Evolutionary conservation across 495 filamentous ascomycete species (phyloP).

Genomic region (Penicillium desertorum): DNA sequence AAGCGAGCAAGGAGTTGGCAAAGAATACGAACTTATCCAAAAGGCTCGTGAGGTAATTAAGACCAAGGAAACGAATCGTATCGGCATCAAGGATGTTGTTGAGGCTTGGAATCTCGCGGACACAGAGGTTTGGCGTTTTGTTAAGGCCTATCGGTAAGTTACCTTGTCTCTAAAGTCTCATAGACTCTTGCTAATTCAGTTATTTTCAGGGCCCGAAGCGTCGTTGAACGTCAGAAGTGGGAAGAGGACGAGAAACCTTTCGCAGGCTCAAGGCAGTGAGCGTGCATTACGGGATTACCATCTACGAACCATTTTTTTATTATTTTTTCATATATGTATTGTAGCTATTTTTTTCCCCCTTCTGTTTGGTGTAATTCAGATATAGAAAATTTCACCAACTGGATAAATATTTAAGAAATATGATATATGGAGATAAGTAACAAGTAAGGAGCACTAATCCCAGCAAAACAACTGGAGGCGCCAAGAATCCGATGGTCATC

Average conservation of each 20-base stretch:
- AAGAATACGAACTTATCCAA: constrained; percentile 63
- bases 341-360: constrained; percentile 6
- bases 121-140: constrained; percentile 91
- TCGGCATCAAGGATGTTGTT: constrained; percentile 57
- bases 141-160: constrained; percentile 61
- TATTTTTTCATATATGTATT: constrained; percentile 22
- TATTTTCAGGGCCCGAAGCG: constrained; percentile 39
- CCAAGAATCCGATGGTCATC: constrained; percentile 14
- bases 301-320: constrained; percentile 2
- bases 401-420: too few species aligned
- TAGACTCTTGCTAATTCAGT: constrained; percentile 16
- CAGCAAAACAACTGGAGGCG: constrained; percentile 8
- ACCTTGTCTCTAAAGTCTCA: background rate
- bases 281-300: background rate
- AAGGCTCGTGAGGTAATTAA: constrained; percentile 56
- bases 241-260: constrained; percentile 47
- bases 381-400: constrained; percentile 11
- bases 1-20: constrained; percentile 44
- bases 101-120: constrained; percentile 95
- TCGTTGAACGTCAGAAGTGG: constrained; percentile 49
- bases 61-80: constrained; percentile 30
- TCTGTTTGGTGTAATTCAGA: background rate
- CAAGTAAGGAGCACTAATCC: background rate
- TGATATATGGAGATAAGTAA: too few species aligned
- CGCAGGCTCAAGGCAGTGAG: constrained; percentile 30